Conservation (phyloP, 2,329 filamentous ascomycete genomes). For the Bipolaris bicolor region DNA sequence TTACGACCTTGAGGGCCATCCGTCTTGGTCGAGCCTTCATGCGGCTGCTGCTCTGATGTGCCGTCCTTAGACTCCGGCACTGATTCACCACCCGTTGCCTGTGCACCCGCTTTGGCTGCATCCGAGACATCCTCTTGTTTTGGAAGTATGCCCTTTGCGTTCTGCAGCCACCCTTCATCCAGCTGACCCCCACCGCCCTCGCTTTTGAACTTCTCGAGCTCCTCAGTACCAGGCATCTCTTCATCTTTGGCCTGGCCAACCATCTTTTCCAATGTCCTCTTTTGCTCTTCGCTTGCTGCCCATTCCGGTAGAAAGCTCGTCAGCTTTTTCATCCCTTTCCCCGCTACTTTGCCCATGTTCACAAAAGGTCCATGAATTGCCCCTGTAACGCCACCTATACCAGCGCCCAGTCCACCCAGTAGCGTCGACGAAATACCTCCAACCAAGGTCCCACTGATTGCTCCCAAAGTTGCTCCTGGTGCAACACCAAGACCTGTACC, state of each 20-base stretch:
- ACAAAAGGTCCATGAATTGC: constrained; percentile 23
- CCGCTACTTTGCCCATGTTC: constrained; percentile 20
- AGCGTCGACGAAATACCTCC: constrained; percentile 30
- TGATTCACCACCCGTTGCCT: constrained; percentile 1
- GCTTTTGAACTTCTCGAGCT: constrained; percentile 23
- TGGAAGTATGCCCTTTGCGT: constrained; percentile 20
- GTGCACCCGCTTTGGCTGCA: constrained; percentile 3
- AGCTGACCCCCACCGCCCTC: constrained; percentile 16
- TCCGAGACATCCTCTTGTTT: constrained; percentile 11
- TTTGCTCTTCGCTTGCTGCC: constrained; percentile 28
- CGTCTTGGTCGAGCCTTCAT: background rate
- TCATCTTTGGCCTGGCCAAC: constrained; percentile 24
- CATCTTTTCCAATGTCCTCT: constrained; percentile 29
- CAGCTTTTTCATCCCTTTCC: constrained; percentile 27
- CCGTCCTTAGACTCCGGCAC: constrained; percentile 1
- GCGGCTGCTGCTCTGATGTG: background rate
- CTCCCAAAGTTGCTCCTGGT: constrained; percentile 27
- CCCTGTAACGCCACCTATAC: constrained; percentile 25
- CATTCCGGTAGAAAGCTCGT: constrained; percentile 23
- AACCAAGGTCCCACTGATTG: constrained; percentile 28
- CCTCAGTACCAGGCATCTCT: constrained; percentile 23
- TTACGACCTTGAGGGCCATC: constrained; percentile 13
- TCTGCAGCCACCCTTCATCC: constrained; percentile 18
- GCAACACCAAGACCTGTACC: constrained; percentile 31
- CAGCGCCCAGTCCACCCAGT: constrained; percentile 28